Evolutionary conservation across 2,329 filamentous ascomycete genomes (phyloP), one percentile per base, ranked within the genome.

Genomic region (Fusarium sororula): DNA sequence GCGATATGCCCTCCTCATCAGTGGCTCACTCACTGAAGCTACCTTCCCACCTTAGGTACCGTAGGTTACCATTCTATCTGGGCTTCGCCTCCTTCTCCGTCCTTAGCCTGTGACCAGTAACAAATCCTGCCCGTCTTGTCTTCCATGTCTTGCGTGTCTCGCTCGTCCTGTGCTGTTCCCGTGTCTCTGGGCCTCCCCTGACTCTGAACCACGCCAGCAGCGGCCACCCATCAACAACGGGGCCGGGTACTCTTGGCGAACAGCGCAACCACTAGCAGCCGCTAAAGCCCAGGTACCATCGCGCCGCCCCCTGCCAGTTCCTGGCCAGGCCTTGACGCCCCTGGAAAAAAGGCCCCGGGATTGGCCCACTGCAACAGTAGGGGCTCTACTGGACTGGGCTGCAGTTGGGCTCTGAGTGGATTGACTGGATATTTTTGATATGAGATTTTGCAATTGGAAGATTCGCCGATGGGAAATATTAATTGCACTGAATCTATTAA

Each of bases 271-370:
- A 73, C 72, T 75, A 69, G 64, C 51, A 66, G 60, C 64, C 70
- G 70, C 68, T 72, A 75, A 70, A 66, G 73, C 59, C 47, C 68
- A 74, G 72, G 63, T 70, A 66, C 68, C 68, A 75, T 74, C 71
- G 58, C 44, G 63, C 63, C 50, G 47, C 63, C 67, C 70, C 70
- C 66, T 72, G 64, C 48, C 37, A 37, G 38, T 35, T 39, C 42
- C 28, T 60, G 58, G 58, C 58, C 42, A 51, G 63, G 64, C 39
- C 45, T 51, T 54, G 57, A 57, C 50, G 56, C 67, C 68, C 68
- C 70, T 69, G 63, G 55, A 57, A 51, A 50, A 61, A 55, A 48
- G 42, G 39, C 38, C 38, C 55, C 41, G 62, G 38, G 44, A 45
- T 28, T 30, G 61, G 53, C 39, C 70, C 70, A 73, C 47, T 58